Percentiles rank a stretch among this genome's conserved stretches.
These are phyloP conservation scores for Kernera saxatilis DNA, from an alignment of 345 rosid genomes.

Conservation along the genomic window DNA sequence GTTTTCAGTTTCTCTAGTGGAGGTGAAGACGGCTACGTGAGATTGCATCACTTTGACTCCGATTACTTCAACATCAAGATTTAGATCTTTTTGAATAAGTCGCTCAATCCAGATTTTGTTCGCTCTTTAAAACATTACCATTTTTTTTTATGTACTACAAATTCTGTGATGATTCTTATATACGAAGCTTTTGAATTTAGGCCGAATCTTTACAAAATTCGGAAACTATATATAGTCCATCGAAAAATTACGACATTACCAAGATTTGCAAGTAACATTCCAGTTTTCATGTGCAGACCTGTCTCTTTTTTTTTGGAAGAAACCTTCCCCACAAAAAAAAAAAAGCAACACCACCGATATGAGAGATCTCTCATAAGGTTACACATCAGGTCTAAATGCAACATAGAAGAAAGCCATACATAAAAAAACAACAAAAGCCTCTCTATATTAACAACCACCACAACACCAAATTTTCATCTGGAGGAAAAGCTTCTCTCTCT, in stretches of 20 bases:
- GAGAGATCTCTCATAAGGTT: slow-evolving; percentile 1
- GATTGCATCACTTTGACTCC: slow-evolving; percentile 88
- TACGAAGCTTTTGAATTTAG: not conserved
- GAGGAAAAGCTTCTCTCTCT: slow-evolving; percentile 9
- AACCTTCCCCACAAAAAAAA: too few species aligned
- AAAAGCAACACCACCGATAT: not conserved
- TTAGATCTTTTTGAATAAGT: slow-evolving; percentile 19
- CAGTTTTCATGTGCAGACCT: too few species aligned
- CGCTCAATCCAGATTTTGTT: not conserved
- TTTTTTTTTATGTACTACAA: not conserved
- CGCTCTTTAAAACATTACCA: not conserved
- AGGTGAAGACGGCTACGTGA: slow-evolving; percentile 94
- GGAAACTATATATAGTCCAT: too few species aligned
- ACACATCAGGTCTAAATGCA: slow-evolving; percentile 17
- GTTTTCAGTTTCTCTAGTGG: slow-evolving; percentile 80
- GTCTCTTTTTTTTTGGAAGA: too few species aligned
- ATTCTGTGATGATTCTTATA: not conserved
- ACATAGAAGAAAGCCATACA: not conserved
- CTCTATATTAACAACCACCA: slow-evolving; percentile 12
- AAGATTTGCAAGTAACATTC: too few species aligned
- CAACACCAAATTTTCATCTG: slow-evolving; percentile 15
- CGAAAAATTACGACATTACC: too few species aligned
- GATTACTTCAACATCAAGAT: slow-evolving; percentile 81
- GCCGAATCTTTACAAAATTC: too few species aligned
- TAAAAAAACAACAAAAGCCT: not conserved